Conservation (phyloP, 106 monocot species). For the Apostasia ramifera region DNA sequence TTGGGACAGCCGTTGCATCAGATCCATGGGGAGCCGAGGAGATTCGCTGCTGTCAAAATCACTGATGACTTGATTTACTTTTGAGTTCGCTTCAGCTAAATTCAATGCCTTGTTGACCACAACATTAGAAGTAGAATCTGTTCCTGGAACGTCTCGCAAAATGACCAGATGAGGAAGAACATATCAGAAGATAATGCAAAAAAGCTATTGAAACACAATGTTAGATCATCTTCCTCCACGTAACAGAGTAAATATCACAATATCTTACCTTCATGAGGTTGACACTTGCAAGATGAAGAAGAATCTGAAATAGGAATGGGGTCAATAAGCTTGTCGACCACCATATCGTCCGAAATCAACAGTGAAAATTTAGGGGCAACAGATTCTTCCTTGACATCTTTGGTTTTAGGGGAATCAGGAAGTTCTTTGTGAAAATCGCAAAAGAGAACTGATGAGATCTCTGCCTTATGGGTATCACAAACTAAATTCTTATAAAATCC, state of each 20-base stretch:
- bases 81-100: not conserved
- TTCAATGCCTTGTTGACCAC: not conserved
- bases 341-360: not conserved
- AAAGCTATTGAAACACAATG: not conserved
- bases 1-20: slow-evolving; percentile 12
- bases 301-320: not conserved
- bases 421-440: not conserved
- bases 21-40: slow-evolving; percentile 27
- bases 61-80: not conserved
- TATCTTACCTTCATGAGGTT: not conserved
- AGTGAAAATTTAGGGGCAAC: not conserved
- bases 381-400: not conserved
- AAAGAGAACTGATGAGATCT: not conserved
- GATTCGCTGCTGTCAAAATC: slow-evolving; percentile 3
- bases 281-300: not conserved
- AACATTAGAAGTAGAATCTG: not conserved
- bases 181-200: not conserved
- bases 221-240: not conserved
- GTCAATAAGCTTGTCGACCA: not conserved
- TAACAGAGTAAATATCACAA: too few relatives aligned
- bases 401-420: not conserved
- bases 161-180: not conserved
- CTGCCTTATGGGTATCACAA: slow-evolving; percentile 15
- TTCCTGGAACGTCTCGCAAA: not conserved
- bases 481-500: slow-evolving; percentile 9